phyloP scores from a whole-genome alignment of 2,329 filamentous ascomycete species.

The Geosmithia morbida region DNA sequence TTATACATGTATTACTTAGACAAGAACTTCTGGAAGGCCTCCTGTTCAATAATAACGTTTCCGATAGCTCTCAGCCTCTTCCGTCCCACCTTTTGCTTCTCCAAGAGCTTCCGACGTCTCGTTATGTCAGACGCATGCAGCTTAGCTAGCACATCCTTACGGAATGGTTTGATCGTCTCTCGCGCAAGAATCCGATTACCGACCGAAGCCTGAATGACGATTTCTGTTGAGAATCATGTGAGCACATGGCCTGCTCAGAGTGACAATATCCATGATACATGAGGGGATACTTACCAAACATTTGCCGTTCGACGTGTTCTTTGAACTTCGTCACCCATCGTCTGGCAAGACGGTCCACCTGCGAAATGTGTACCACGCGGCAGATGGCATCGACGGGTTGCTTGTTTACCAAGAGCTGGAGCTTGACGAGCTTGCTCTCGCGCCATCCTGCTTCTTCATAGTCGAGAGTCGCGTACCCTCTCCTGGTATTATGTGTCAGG shows the following conservation, averaged over 20 bases:
- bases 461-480: slow-evolving; percentile 90
- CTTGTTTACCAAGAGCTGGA: slow-evolving; percentile 90
- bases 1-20: slow-evolving; percentile 41
- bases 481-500: slow-evolving; percentile 21
- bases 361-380: slow-evolving; percentile 73
- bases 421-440: slow-evolving; percentile 65
- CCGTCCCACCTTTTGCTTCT: slow-evolving; percentile 92
- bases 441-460: slow-evolving; percentile 93
- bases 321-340: slow-evolving; percentile 95
- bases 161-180: slow-evolving; percentile 91
- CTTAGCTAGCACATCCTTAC: slow-evolving; percentile 89
- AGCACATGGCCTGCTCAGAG: not conserved
- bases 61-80: slow-evolving; percentile 76
- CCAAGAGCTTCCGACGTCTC: slow-evolving; percentile 70
- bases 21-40: slow-evolving; percentile 88
- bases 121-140: slow-evolving; percentile 82
- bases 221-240: slow-evolving; percentile 34
- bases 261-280: not conserved
- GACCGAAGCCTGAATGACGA: slow-evolving; percentile 83
- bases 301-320: slow-evolving; percentile 87
- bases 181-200: slow-evolving; percentile 74
- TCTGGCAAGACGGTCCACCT: slow-evolving; percentile 66
- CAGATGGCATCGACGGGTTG: slow-evolving; percentile 85
- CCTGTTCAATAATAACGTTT: slow-evolving; percentile 92
- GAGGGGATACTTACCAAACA: slow-evolving; percentile 47